Conservation (phyloP, 2,329 filamentous ascomycete species). For the Claviceps sp. region DNA sequence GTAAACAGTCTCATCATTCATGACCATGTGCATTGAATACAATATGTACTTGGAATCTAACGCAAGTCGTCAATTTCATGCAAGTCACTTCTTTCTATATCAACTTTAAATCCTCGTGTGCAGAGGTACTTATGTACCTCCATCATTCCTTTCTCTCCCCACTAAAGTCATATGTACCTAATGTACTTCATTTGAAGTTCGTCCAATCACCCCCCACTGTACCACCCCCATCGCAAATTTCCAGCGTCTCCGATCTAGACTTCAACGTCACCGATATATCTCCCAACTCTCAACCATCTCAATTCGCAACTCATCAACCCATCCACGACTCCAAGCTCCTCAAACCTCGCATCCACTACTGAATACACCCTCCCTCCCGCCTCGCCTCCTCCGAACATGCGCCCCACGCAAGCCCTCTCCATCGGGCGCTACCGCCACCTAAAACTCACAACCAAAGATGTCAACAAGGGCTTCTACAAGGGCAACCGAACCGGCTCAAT, state of each 20-base stretch:
- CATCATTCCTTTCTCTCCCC: neutral
- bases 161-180: neutral
- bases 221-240: neutral
- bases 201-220: neutral
- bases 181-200: neutral
- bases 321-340: no score
- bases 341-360: no score
- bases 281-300: neutral
- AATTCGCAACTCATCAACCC: no score
- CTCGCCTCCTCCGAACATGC: slow-evolving; percentile 30
- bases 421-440: slow-evolving; percentile 59
- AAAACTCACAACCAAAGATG: slow-evolving; percentile 80
- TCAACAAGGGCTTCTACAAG: slow-evolving; percentile 93
- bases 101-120: no score
- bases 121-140: no score
- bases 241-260: neutral
- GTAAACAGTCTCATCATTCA: no score
- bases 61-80: no score
- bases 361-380: no score
- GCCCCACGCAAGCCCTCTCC: slow-evolving; percentile 53
- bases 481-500: slow-evolving; percentile 80
- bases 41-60: no score
- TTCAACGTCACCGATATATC: neutral
- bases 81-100: no score
- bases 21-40: no score